Evolutionary conservation across 2,329 filamentous ascomycete genomes (phyloP).

Genomic region (Fusarium sp.): DNA sequence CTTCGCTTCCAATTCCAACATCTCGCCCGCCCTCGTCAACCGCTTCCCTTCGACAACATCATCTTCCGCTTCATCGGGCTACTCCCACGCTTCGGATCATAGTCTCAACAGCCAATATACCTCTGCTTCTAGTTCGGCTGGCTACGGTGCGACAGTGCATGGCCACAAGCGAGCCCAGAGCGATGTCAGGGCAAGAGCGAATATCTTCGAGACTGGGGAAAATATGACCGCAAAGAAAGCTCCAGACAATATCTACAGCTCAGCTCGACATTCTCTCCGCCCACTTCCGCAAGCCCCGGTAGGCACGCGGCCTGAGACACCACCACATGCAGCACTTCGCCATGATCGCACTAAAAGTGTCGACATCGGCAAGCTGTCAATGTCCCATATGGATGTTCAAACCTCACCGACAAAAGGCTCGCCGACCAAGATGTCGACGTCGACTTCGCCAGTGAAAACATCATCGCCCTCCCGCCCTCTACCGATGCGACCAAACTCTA

Average conservation of each 20-base stretch:
- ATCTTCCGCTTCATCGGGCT: conserved; percentile 76
- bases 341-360: conserved; percentile 73
- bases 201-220: conserved; percentile 58
- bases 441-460: conserved; percentile 5
- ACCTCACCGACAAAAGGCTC: conserved; percentile 49
- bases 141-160: conserved; percentile 56
- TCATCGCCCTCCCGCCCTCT: conserved; percentile 55
- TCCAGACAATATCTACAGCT: conserved; percentile 75
- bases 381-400: conserved; percentile 58
- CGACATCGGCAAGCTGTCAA: conserved; percentile 67
- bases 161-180: conserved; percentile 81
- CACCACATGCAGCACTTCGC: conserved; percentile 50
- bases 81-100: conserved; percentile 69
- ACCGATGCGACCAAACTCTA: conserved; percentile 67
- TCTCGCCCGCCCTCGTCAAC: conserved; percentile 53
- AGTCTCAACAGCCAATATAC: conserved; percentile 73
- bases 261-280: conserved; percentile 79
- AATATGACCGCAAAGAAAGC: conserved; percentile 56
- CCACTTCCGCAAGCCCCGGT: conserved; percentile 76
- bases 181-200: conserved; percentile 70
- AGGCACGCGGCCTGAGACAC: conserved; percentile 54
- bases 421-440: conserved; percentile 4
- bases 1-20: conserved; percentile 55
- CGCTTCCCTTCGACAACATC: conserved; percentile 77
- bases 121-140: conserved; percentile 67